These are phyloP conservation scores for Phellopilus nigrolimitatus DNA, from an alignment of 1,284 basidiomycete genomes.

Conservation along the genomic window DNA sequence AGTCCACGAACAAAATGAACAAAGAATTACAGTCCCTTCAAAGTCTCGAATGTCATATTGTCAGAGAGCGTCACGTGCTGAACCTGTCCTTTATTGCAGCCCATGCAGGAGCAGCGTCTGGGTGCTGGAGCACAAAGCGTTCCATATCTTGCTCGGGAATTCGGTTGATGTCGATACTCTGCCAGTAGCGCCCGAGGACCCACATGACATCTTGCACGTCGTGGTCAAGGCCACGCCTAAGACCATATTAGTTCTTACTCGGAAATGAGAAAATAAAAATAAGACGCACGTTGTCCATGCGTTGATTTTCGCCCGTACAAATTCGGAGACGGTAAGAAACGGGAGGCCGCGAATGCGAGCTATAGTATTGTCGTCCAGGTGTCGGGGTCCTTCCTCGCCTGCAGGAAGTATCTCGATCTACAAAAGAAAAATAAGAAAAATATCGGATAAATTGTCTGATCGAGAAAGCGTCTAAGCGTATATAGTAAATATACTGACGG, in stretches of 20 bases:
- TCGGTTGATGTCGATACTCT: conserved; percentile 30
- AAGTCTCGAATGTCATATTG: neutral
- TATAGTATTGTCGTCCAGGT: conserved; percentile 58
- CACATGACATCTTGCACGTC: conserved; percentile 29
- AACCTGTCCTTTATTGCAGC: conserved; percentile 25
- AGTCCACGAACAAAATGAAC: neutral
- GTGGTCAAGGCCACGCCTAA: conserved; percentile 22
- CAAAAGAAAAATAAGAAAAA: conserved; percentile 1
- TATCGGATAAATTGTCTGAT: neutral
- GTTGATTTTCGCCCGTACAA: conserved; percentile 56
- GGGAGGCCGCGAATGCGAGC: conserved; percentile 64
- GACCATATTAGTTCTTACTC: neutral
- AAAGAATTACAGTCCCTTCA: neutral
- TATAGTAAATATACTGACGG: conserved; percentile 26
- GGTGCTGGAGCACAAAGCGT: conserved; percentile 25
- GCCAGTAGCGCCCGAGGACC: conserved; percentile 28
- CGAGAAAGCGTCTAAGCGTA: neutral
- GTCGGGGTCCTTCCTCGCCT: conserved; percentile 72
- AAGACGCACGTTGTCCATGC: conserved; percentile 27
- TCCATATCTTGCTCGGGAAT: conserved; percentile 31
- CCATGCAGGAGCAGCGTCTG: conserved; percentile 24
- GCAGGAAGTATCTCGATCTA: conserved; percentile 79
- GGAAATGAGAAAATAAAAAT: neutral
- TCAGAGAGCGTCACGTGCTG: conserved; percentile 1
- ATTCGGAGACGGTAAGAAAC: conserved; percentile 74